Base-by-base conservation (phyloP, 2,329 filamentous ascomycete species). In the Trichoderma lentiforme region DNA sequence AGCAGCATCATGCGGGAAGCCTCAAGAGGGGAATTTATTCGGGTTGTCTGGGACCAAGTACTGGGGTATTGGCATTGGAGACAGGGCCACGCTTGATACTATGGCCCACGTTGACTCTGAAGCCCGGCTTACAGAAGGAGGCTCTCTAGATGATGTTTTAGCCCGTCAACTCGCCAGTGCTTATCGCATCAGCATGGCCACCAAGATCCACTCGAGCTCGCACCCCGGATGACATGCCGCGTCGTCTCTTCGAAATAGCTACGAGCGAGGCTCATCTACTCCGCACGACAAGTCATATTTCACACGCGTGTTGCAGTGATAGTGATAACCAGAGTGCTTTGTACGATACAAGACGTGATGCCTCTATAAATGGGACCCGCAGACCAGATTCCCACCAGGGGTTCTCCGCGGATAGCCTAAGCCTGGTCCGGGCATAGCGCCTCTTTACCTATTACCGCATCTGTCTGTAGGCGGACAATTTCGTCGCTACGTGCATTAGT, bases 381-480 rank as follows among this genome's bases (percentile, higher is more conserved):
- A 66, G 28, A 1, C 62, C 39, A 56, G 63, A 67, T 30, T 18
- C 67, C 6, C 58, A 58, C 68, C 68, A 71, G 68, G 68, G 68
- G 68, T 64, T 57, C 68, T 64, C 47, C 51, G 43, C 68, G 32
- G 56, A 57, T 18, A 8, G 14, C 9, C 60, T 43, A 64, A 43
- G 43, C 60, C 60, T 12, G 5, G 9, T 47, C 5, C 18, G 8
- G 26, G 60, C 14, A 64, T 71, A 57, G 60, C 58, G 51, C 32
- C 61, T 30, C 32, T 26, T 34, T 32, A 8, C 30, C 15, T 18
- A 18, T 36, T 57, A 32, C 56, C 58, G 66, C 36, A 62, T 70
- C 34, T 12, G 67, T 43, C 57, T 32, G 11, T 12, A 34, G 32
- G 7, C 57, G 32, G 28, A 24, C 67, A 15, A 3, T 24, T 63